Evolutionary conservation across 306 rosid species (phyloP).

Genomic region (Pterocarpus santalinus): DNA sequence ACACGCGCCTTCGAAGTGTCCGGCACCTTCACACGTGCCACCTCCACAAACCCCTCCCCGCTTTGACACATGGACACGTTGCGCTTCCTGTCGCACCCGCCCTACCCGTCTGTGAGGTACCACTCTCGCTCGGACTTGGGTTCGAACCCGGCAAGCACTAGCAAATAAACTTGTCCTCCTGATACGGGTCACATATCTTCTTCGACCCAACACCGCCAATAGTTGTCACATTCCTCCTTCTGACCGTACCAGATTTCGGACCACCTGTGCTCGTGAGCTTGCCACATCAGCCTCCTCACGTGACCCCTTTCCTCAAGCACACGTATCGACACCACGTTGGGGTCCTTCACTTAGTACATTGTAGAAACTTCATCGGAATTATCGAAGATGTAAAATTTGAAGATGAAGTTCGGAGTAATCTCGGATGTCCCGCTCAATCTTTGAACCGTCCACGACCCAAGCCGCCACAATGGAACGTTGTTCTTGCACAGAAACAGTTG

Average conservation of each 20-base stretch:
- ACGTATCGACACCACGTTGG: slow-evolving; percentile 45
- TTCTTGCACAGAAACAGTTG: slow-evolving; percentile 40
- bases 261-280: slow-evolving; percentile 51
- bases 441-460: slow-evolving; percentile 59
- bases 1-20: slow-evolving; percentile 62
- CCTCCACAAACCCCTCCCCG: slow-evolving; percentile 78
- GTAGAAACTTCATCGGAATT: slow-evolving; percentile 35
- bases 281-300: slow-evolving; percentile 58
- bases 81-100: slow-evolving; percentile 67
- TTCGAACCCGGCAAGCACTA: slow-evolving; percentile 56
- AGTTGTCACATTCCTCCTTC: slow-evolving; percentile 58
- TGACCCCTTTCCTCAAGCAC: slow-evolving; percentile 49
- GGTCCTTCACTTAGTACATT: slow-evolving; percentile 44
- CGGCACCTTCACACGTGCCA: slow-evolving; percentile 64
- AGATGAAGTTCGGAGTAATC: slow-evolving; percentile 49
- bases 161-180: slow-evolving; percentile 42
- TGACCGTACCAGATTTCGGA: slow-evolving; percentile 50
- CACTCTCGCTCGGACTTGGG: slow-evolving; percentile 56
- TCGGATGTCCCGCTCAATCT: slow-evolving; percentile 57
- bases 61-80: slow-evolving; percentile 64
- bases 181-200: slow-evolving; percentile 55
- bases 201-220: slow-evolving; percentile 51
- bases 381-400: slow-evolving; percentile 34
- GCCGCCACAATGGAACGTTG: background rate
- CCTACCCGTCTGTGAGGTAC: slow-evolving; percentile 63